Evolutionary conservation across 257 asterid genomes (phyloP).

Genomic region (Capsicum pubescens): DNA sequence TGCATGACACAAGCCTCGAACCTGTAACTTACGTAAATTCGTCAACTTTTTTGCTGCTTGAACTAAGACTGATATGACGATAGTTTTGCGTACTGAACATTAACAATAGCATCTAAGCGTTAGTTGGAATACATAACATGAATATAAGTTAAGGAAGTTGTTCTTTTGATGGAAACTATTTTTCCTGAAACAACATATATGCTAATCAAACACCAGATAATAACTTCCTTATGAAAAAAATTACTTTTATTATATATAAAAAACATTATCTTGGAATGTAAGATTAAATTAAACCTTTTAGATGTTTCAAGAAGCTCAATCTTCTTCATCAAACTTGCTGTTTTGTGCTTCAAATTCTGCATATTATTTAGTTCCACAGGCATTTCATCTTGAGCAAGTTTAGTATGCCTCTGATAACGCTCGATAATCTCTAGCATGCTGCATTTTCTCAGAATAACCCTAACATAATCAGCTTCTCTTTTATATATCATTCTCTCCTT

Average conservation of each 20-base stretch:
- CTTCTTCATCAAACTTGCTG: slow-evolving; percentile 69
- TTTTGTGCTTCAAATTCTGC: slow-evolving; percentile 71
- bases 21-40: too few relatives aligned
- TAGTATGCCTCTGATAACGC: slow-evolving; percentile 62
- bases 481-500: too few relatives aligned
- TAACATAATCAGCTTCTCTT: not conserved
- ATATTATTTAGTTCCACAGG: slow-evolving; percentile 53
- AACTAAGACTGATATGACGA: not conserved
- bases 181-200: not conserved
- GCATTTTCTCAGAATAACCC: slow-evolving; percentile 5
- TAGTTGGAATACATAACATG: not conserved
- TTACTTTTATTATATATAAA: not conserved
- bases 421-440: slow-evolving; percentile 79
- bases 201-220: not conserved
- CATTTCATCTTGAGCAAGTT: slow-evolving; percentile 53
- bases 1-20: too few relatives aligned
- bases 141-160: not conserved
- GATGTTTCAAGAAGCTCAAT: slow-evolving; percentile 79
- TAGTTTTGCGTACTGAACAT: not conserved
- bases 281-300: slow-evolving; percentile 48
- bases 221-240: not conserved
- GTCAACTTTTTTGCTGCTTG: too few relatives aligned
- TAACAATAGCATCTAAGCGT: not conserved
- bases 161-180: not conserved
- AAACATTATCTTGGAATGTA: not conserved